Base-by-base conservation (phyloP, 2,329 filamentous ascomycete genomes). In the Colletotrichum tabaci region DNA sequence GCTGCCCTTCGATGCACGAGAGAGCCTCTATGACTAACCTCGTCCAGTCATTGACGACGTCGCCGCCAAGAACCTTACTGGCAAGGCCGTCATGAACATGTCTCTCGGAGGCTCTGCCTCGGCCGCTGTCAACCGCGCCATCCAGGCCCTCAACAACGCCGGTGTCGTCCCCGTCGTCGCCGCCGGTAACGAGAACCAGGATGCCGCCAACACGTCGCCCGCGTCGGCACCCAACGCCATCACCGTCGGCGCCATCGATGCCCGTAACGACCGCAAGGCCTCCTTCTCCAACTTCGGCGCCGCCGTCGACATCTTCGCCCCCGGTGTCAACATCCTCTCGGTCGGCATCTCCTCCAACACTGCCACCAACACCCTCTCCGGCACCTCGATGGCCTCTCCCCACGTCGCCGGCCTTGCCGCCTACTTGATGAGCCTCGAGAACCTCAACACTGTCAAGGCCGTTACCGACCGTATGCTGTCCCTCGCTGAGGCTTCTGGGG, bases 401-500 rank as follows among this genome's bases (percentile, higher is more conserved):
- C 91, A 93, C 78, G 86, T 93, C 65, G 87, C 89, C 58, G 92
- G 92, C 58, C 84, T 94, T 4, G 90, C 89, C 16, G 91, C 90
- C 38, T 94, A 93, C 80, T 82, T 94, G 42, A 90, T 93, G 83
- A 76, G 82, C 63, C 84, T 90, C 66, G 87, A 90, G 81, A 76
- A 80, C 64, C 79, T 90, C 72, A 83, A 79, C 9, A 80, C 81
- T 60, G 82, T 87, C 30, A 80, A 78, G 50, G 81, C 77, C 15
- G 84, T 90, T 66, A 81, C 81, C 44, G 74, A 82, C 68, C 82
- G 85, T 74, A 86, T 92, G 77, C 87, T 86, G 82, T 78, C 82
- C 72, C 85, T 92, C 35, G 89, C 88, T 53, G 75, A 75, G n/a
- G 74, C 78, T 47, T 84, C 84, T 2, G 84, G 85, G 50, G 85